phyloP scores from a whole-genome alignment of 352 stramenopile species.

The Thalassiosira exigua region DNA sequence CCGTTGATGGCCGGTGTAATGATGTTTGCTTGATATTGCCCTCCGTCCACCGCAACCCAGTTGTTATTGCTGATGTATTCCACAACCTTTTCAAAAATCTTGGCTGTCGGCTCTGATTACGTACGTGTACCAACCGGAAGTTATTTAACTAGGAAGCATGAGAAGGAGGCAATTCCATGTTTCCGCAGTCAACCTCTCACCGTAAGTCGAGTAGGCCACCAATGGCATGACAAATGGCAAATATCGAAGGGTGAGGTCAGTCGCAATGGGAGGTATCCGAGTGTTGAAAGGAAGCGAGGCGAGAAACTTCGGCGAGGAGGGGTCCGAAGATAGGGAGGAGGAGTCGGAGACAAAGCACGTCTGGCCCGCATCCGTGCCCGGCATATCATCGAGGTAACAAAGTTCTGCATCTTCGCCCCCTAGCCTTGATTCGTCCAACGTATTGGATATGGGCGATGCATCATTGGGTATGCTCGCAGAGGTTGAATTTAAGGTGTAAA shows the following conservation, averaged over 20 bases:
- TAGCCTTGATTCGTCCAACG: background rate
- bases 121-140: too few relatives aligned
- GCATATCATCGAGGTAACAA: constrained; percentile 9
- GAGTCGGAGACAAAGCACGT: constrained; percentile 40
- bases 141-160: too few relatives aligned
- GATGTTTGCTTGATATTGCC: constrained; percentile 73
- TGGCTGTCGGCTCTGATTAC: constrained; percentile 56
- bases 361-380: constrained; percentile 12
- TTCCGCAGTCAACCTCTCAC: too few relatives aligned
- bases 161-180: too few relatives aligned
- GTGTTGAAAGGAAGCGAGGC: constrained; percentile 33
- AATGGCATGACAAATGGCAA: constrained; percentile 65
- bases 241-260: constrained; percentile 18
- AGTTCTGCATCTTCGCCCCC: constrained; percentile 1
- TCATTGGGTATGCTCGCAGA: too few relatives aligned
- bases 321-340: background rate
- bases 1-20: constrained; percentile 79
- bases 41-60: constrained; percentile 72
- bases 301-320: constrained; percentile 9
- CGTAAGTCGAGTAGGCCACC: constrained; percentile 65
- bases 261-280: constrained; percentile 3
- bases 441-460: too few relatives aligned
- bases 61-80: constrained; percentile 66
- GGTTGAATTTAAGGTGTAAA: background rate
- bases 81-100: constrained; percentile 45